phyloP scores from a whole-genome alignment of 306 rosid genomes.

The Vachellia pachyceras region DNA sequence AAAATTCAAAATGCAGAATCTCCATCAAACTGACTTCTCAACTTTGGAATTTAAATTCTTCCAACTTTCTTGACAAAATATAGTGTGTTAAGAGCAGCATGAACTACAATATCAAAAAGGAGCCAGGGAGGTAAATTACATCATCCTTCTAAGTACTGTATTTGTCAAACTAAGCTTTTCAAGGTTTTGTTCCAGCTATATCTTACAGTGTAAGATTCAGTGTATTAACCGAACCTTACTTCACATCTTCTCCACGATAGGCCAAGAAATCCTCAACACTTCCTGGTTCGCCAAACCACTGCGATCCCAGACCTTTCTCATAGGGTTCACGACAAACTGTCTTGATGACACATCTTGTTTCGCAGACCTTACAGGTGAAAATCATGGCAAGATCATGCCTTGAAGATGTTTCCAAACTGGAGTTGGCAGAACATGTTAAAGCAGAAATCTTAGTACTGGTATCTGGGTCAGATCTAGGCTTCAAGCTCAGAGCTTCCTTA shows the following conservation, averaged over 20 bases:
- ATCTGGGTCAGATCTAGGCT: slow-evolving; percentile 30
- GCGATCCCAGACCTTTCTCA: slow-evolving; percentile 89
- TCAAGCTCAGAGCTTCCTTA: slow-evolving; percentile 36
- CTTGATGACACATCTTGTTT: slow-evolving; percentile 87
- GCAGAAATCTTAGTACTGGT: slow-evolving; percentile 31
- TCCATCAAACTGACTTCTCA: neutral
- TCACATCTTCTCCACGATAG: slow-evolving; percentile 85
- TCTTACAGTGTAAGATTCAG: slow-evolving; percentile 79
- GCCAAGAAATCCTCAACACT: slow-evolving; percentile 81
- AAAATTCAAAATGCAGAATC: neutral
- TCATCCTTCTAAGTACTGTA: neutral
- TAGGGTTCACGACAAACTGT: slow-evolving; percentile 75
- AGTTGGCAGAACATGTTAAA: slow-evolving; percentile 51
- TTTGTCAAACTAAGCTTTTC: slow-evolving; percentile 12
- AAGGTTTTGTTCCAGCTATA: slow-evolving; percentile 64
- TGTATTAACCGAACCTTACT: slow-evolving; percentile 67
- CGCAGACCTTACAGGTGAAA: slow-evolving; percentile 93
- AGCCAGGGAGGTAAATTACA: neutral
- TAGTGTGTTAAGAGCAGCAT: neutral
- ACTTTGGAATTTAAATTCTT: neutral
- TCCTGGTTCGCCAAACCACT: slow-evolving; percentile 85
- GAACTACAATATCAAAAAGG: neutral
- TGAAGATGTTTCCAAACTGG: slow-evolving; percentile 69
- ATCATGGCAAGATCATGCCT: slow-evolving; percentile 95
- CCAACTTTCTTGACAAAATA: neutral